These are phyloP conservation scores for Tieghemostelium lacteum DNA, from an alignment of 78 protist genomes.

Conservation along the genomic window DNA sequence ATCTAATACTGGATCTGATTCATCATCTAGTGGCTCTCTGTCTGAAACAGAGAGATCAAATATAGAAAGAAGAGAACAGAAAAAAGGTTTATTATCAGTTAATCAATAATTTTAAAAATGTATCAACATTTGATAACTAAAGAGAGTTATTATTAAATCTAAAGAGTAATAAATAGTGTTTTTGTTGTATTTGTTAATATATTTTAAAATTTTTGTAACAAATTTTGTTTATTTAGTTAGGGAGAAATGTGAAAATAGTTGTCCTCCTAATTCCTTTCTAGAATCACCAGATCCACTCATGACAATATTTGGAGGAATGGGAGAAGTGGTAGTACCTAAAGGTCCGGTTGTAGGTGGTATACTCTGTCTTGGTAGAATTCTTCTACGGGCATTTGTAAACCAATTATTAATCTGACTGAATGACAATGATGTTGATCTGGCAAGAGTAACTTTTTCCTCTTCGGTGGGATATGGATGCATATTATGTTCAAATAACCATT, in stretches of 20 bases:
- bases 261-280: slow-evolving; percentile 40
- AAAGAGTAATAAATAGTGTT: too few species aligned
- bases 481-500: slow-evolving; percentile 86
- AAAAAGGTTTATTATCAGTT: neutral
- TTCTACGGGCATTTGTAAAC: slow-evolving; percentile 92
- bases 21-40: neutral
- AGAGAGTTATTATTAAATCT: too few species aligned
- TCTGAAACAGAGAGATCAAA: slow-evolving; percentile 62
- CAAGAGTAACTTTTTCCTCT: slow-evolving; percentile 84
- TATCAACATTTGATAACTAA: too few species aligned
- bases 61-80: slow-evolving; percentile 59
- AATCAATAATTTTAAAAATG: too few species aligned
- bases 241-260: slow-evolving; percentile 56
- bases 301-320: too few species aligned
- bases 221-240: slow-evolving; percentile 13
- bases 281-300: neutral
- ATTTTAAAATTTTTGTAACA: too few species aligned
- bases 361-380: slow-evolving; percentile 74
- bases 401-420: slow-evolving; percentile 88
- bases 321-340: too few species aligned
- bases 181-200: too few species aligned
- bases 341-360: too few species aligned
- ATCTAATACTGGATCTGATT: neutral
- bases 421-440: slow-evolving; percentile 71
- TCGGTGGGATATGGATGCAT: slow-evolving; percentile 93